These are phyloP conservation scores for Anisodus acutangulus DNA, from an alignment of 257 asterid species.

Conservation along the genomic window DNA sequence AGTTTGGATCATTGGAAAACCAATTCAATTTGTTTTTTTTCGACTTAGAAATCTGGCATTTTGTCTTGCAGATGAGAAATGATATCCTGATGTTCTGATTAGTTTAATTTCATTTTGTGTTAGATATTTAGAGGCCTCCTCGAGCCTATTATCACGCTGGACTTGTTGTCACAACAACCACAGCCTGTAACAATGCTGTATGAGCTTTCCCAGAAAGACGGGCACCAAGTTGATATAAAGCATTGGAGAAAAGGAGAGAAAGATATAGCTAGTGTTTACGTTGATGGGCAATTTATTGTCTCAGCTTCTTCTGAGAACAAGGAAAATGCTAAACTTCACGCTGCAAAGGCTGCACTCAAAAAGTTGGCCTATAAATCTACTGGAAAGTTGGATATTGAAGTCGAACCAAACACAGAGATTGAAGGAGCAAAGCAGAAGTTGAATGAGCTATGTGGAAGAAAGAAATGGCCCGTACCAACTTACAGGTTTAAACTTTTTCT, in stretches of 20 bases:
- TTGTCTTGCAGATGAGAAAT: neutral
- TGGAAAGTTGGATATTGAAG: slow-evolving; percentile 28
- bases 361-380: slow-evolving; percentile 38
- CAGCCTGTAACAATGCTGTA: slow-evolving; percentile 83
- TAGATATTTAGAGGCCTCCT: slow-evolving; percentile 61
- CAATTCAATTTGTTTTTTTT: neutral
- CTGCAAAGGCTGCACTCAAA: slow-evolving; percentile 71
- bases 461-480: slow-evolving; percentile 73
- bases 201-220: slow-evolving; percentile 69
- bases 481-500: slow-evolving; percentile 55
- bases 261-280: slow-evolving; percentile 55
- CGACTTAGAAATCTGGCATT: neutral
- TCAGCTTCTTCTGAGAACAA: slow-evolving; percentile 67
- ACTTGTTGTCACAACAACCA: slow-evolving; percentile 61
- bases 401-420: slow-evolving; percentile 48
- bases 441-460: slow-evolving; percentile 69
- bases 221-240: slow-evolving; percentile 56
- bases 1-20: neutral
- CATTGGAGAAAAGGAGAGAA: slow-evolving; percentile 54
- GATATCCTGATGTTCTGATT: neutral
- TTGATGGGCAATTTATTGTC: slow-evolving; percentile 61
- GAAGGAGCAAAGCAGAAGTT: slow-evolving; percentile 72
- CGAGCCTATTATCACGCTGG: slow-evolving; percentile 71
- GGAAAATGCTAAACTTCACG: slow-evolving; percentile 77
- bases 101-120: slow-evolving; percentile 25